These are phyloP conservation scores for Coniochaeta sp. DNA, from an alignment of 2,329 filamentous ascomycete species.

Conservation along the genomic window DNA sequence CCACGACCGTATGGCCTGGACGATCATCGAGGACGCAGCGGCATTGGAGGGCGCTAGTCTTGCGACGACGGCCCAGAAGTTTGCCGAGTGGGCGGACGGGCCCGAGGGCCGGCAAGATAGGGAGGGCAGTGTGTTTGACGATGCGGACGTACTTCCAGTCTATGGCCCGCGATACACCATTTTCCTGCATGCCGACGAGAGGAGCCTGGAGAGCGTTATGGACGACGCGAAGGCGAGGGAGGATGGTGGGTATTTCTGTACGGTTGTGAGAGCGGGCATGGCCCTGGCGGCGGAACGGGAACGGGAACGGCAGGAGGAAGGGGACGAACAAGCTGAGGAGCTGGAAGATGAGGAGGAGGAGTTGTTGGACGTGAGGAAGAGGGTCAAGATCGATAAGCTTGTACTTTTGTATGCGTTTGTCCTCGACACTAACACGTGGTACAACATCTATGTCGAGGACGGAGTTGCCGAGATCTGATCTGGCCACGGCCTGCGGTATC, in stretches of 20 bases:
- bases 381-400: neutral
- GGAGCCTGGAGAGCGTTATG: neutral
- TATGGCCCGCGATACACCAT: neutral
- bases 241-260: neutral
- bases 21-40: neutral
- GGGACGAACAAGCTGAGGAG: neutral
- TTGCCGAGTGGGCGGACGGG: neutral
- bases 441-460: neutral
- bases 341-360: neutral
- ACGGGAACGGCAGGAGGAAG: neutral
- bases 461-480: neutral
- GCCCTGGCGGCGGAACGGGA: neutral
- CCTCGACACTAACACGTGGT: neutral
- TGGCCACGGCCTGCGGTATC: too few relatives aligned
- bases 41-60: neutral
- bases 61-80: neutral
- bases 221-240: neutral
- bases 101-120: neutral
- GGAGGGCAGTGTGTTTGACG: neutral
- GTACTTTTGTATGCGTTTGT: neutral
- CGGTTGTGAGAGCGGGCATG: neutral
- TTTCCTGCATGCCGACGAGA: slow-evolving; percentile 1
- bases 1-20: neutral
- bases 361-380: neutral
- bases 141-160: neutral